Conservation (phyloP, 306 rosid genomes). For the Trifolium fragiferum region DNA sequence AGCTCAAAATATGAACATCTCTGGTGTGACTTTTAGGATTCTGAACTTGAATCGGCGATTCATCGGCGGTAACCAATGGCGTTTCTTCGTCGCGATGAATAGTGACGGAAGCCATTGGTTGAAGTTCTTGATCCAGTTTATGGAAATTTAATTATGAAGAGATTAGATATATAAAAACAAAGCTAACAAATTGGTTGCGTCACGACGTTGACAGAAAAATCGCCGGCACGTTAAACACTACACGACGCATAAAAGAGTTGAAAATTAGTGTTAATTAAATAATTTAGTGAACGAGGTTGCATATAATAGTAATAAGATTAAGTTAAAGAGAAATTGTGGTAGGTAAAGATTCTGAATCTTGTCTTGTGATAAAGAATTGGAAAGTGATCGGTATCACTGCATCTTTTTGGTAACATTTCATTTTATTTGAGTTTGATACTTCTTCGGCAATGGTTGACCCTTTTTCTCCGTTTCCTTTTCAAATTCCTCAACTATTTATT, state of each 20-base stretch:
- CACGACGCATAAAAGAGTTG: conserved; percentile 41
- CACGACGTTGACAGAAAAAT: conserved; percentile 23
- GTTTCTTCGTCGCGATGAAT: conserved; percentile 59
- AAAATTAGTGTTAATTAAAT: neutral
- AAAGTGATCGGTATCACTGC: neutral
- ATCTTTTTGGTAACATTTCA: neutral
- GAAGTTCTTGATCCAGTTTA: conserved; percentile 21
- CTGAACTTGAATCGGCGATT: conserved; percentile 31
- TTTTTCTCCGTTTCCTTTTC: neutral
- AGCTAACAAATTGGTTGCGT: conserved; percentile 28
- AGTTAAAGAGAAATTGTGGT: neutral
- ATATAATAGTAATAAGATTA: neutral
- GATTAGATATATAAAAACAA: neutral
- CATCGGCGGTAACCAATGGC: conserved; percentile 51
- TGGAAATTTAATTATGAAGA: neutral
- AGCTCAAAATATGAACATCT: conserved; percentile 75
- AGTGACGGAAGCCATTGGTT: conserved; percentile 53
- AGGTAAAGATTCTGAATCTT: neutral
- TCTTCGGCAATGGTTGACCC: neutral
- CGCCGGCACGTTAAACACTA: conserved; percentile 58
- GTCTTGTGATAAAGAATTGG: neutral
- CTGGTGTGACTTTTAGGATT: conserved; percentile 43
- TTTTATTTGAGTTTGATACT: neutral
- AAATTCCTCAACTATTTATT: neutral
- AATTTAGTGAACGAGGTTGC: neutral